Evolutionary conservation across 1,284 basidiomycete species (phyloP).

Genomic region (Trichosporon sp.): DNA sequence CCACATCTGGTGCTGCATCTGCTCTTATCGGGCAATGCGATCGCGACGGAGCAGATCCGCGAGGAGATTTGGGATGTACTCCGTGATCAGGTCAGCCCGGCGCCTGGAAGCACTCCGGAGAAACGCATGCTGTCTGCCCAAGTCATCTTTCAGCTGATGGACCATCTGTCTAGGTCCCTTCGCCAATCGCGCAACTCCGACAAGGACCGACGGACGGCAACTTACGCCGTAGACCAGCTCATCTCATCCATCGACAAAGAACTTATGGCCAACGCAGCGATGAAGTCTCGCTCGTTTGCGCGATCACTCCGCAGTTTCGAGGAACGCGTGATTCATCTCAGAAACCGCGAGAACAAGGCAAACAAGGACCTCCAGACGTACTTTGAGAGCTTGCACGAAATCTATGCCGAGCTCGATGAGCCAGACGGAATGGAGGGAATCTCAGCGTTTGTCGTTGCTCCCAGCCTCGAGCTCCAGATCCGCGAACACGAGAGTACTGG

Average conservation of each 20-base stretch:
- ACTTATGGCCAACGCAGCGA: slow-evolving; percentile 88
- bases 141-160: slow-evolving; percentile 91
- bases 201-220: slow-evolving; percentile 61
- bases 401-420: slow-evolving; percentile 94
- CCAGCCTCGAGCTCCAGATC: slow-evolving; percentile 94
- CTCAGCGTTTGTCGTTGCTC: slow-evolving; percentile 83
- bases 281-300: slow-evolving; percentile 92
- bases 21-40: slow-evolving; percentile 72
- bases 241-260: slow-evolving; percentile 82
- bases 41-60: slow-evolving; percentile 68
- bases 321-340: slow-evolving; percentile 66
- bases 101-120: slow-evolving; percentile 66
- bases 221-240: slow-evolving; percentile 69
- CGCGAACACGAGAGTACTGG: slow-evolving; percentile 97
- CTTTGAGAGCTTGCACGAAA: slow-evolving; percentile 91
- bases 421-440: slow-evolving; percentile 99
- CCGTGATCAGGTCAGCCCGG: slow-evolving; percentile 76
- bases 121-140: slow-evolving; percentile 85
- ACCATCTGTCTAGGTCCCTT: slow-evolving; percentile 92
- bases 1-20: slow-evolving; percentile 90
- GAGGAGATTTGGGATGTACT: slow-evolving; percentile 80
- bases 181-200: slow-evolving; percentile 60
- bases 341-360: slow-evolving; percentile 57
- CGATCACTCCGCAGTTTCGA: slow-evolving; percentile 95
- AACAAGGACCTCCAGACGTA: slow-evolving; percentile 68